These are phyloP conservation scores for Castanospermum australe DNA, from an alignment of 306 rosid species.

Conservation along the genomic window DNA sequence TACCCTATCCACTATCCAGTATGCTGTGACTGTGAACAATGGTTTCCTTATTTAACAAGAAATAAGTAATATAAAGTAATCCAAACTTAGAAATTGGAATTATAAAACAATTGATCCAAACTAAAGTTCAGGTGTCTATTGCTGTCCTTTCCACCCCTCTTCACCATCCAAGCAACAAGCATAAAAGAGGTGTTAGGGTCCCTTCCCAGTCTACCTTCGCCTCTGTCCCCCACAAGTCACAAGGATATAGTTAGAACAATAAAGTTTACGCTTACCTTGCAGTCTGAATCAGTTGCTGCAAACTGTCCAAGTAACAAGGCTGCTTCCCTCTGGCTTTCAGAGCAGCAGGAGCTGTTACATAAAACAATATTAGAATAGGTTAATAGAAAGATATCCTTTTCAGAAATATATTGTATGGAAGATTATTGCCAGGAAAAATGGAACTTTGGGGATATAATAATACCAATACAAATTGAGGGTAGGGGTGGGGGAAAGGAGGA, in stretches of 20 bases:
- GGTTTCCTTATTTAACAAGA: background rate
- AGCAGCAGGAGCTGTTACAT: conserved; percentile 78
- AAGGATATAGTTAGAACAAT: background rate
- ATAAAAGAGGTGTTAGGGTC: background rate
- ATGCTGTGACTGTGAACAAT: background rate
- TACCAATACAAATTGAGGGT: background rate
- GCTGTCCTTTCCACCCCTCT: background rate
- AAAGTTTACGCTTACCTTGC: conserved; percentile 60
- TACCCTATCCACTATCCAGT: background rate
- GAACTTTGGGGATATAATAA: background rate
- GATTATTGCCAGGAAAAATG: background rate
- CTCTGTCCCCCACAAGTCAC: background rate
- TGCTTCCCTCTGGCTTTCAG: conserved; percentile 98
- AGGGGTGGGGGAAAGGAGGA: background rate
- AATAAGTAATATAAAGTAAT: background rate
- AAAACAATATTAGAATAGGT: conserved; percentile 14
- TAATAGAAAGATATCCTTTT: background rate
- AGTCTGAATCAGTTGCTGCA: conserved; percentile 98
- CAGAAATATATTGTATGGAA: background rate
- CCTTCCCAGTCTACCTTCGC: background rate
- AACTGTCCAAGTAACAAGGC: conserved; percentile 96
- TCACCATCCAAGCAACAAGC: conserved; percentile 14
- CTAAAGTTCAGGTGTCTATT: background rate
- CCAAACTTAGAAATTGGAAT: background rate
- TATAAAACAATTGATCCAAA: background rate